Conservation (phyloP, 2,329 filamentous ascomycete genomes). For the Phaeosphaeria sp. region DNA sequence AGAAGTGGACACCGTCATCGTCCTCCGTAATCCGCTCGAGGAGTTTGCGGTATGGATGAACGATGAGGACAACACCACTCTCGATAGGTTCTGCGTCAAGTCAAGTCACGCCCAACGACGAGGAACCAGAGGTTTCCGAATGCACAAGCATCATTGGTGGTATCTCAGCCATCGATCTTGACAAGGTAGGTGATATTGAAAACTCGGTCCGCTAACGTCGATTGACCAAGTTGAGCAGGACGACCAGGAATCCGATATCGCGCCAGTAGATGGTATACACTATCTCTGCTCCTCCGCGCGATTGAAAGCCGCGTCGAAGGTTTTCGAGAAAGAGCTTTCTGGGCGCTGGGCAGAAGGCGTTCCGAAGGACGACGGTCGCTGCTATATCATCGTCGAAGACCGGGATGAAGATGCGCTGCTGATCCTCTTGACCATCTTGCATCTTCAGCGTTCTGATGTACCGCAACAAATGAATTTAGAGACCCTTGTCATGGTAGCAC, state of each 20-base stretch:
- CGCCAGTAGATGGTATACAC: neutral
- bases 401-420: slow-evolving; percentile 49
- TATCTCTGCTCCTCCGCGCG: neutral
- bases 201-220: neutral
- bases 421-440: slow-evolving; percentile 55
- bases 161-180: neutral
- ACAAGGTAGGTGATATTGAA: neutral
- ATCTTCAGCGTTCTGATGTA: slow-evolving; percentile 50
- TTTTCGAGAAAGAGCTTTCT: neutral
- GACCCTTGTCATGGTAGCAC: slow-evolving; percentile 54
- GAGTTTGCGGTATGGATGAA: slow-evolving; percentile 4
- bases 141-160: neutral
- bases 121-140: neutral
- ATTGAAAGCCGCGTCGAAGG: neutral
- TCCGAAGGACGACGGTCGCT: slow-evolving; percentile 1
- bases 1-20: slow-evolving; percentile 10
- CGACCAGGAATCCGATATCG: neutral
- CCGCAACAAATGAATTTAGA: slow-evolving; percentile 44
- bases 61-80: neutral
- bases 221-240: neutral
- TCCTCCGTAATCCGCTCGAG: slow-evolving; percentile 4
- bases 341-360: neutral
- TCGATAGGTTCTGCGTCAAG: neutral
- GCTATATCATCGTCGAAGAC: slow-evolving; percentile 10
- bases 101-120: neutral